Conservation (phyloP, 495 filamentous ascomycete species). For the Penicillium coprophilum region DNA sequence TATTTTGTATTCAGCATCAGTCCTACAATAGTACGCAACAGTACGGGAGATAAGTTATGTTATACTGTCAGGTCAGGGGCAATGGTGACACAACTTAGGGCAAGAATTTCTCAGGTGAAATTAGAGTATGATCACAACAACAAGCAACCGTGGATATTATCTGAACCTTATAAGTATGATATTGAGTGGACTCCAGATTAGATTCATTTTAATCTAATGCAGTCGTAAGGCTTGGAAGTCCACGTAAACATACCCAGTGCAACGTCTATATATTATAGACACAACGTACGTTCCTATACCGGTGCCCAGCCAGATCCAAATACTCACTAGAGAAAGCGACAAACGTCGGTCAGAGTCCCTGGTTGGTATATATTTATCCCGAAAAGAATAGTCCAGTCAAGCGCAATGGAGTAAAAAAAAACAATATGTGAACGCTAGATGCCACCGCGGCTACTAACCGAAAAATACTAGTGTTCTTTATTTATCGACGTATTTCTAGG, state of each 20-base stretch:
- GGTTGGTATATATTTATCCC: not conserved
- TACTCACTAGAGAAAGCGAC: not conserved
- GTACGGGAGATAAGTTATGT: not conserved
- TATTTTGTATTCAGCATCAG: not conserved
- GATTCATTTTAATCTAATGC: not conserved
- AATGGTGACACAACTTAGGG: constrained; percentile 1
- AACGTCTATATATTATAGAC: not conserved
- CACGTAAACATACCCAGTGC: not conserved
- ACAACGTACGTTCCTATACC: not conserved
- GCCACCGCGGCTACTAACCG: not conserved
- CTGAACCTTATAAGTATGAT: not conserved
- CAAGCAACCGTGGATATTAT: not conserved
- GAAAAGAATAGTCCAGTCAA: not conserved
- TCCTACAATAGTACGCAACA: not conserved
- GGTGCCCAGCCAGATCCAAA: not conserved
- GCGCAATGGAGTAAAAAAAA: not conserved
- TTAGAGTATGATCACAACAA: not conserved
- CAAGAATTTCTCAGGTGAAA: not conserved
- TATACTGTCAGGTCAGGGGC: not conserved
- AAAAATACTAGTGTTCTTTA: constrained; percentile 5
- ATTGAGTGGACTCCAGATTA: not conserved
- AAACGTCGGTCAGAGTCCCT: not conserved
- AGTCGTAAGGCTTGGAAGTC: too few relatives aligned
- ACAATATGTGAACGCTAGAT: not conserved
- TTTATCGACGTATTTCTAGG: not conserved